Conservation (phyloP, 1,284 basidiomycete species). For the Apiotrichum domesticum region DNA sequence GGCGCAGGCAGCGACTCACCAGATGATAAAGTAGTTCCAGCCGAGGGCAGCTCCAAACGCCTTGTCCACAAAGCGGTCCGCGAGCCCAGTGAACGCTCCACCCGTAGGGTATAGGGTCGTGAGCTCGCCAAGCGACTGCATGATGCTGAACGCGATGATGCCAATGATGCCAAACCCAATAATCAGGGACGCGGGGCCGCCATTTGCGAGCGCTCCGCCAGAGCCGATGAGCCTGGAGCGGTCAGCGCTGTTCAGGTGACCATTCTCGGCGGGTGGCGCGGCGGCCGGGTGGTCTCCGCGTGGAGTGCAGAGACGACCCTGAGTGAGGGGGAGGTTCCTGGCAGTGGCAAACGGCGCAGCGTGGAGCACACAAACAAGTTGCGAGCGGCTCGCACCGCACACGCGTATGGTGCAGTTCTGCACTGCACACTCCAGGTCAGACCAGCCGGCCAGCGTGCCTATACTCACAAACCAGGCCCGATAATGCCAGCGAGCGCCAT, state of each 20-base stretch:
- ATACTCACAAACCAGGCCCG: constrained; percentile 12
- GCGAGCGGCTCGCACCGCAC: no score
- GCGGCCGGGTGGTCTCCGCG: no score
- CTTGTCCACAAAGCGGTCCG: constrained; percentile 24
- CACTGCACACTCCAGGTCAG: no score
- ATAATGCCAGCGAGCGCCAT: constrained; percentile 30
- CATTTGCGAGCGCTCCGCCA: constrained; percentile 18
- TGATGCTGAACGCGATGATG: constrained; percentile 19
- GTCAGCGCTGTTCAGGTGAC: no score
- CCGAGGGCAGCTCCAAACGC: constrained; percentile 20
- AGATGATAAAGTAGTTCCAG: constrained; percentile 28
- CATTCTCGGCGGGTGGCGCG: no score
- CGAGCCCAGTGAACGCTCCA: constrained; percentile 21
- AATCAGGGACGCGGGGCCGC: constrained; percentile 21
- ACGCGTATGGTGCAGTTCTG: no score
- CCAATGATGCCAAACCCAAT: constrained; percentile 25
- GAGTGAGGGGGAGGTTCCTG: no score
- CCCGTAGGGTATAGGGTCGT: constrained; percentile 21
- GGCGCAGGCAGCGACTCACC: background rate
- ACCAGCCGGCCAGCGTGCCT: no score
- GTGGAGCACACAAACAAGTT: no score
- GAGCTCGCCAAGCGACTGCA: constrained; percentile 26
- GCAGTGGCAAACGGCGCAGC: no score
- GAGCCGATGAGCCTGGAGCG: constrained; percentile 15
- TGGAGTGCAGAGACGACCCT: no score